These are phyloP conservation scores for Starmera quercuum DNA, from an alignment of 805 yeast genomes.

Conservation along the genomic window DNA sequence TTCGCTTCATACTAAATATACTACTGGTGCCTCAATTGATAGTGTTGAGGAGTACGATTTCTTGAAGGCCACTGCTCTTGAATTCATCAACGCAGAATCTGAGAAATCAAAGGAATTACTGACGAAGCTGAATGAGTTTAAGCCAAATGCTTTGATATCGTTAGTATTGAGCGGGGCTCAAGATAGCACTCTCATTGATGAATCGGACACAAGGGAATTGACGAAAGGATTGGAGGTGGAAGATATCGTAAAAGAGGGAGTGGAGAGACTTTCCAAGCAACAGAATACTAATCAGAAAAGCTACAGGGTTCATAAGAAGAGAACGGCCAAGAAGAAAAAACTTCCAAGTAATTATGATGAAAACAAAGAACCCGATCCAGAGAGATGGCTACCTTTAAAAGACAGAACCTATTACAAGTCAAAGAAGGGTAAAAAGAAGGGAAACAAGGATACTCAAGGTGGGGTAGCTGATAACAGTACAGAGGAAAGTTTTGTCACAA, in stretches of 20 bases:
- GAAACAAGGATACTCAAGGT: constrained; percentile 49
- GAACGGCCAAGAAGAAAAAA: constrained; percentile 25
- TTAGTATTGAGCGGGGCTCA: constrained; percentile 21
- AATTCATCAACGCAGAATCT: constrained; percentile 20
- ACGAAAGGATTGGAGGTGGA: constrained; percentile 24
- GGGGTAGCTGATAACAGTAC: constrained; percentile 42
- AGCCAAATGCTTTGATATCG: constrained; percentile 18
- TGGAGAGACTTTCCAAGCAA: constrained; percentile 9
- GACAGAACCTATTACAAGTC: constrained; percentile 82
- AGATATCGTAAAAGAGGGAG: constrained; percentile 18
- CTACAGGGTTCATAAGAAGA: constrained; percentile 19
- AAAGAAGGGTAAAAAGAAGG: constrained; percentile 44
- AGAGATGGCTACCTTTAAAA: constrained; percentile 88
- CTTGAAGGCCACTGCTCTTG: constrained; percentile 26
- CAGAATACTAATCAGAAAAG: constrained; percentile 4
- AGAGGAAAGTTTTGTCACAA: constrained; percentile 23
- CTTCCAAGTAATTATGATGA: constrained; percentile 35
- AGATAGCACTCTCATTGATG: constrained; percentile 6
- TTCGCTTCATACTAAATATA: constrained; percentile 19
- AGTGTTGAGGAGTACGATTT: constrained; percentile 19
- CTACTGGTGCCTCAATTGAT: constrained; percentile 6
- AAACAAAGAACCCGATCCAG: constrained; percentile 43
- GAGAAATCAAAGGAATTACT: constrained; percentile 7
- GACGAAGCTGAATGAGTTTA: constrained; percentile 21
- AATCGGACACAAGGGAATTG: constrained; percentile 17